Percentiles rank a stretch among this genome's conserved stretches.
Conservation (phyloP, 1,284 basidiomycete genomes). For the Mycosarcoma mackinlayi region DNA sequence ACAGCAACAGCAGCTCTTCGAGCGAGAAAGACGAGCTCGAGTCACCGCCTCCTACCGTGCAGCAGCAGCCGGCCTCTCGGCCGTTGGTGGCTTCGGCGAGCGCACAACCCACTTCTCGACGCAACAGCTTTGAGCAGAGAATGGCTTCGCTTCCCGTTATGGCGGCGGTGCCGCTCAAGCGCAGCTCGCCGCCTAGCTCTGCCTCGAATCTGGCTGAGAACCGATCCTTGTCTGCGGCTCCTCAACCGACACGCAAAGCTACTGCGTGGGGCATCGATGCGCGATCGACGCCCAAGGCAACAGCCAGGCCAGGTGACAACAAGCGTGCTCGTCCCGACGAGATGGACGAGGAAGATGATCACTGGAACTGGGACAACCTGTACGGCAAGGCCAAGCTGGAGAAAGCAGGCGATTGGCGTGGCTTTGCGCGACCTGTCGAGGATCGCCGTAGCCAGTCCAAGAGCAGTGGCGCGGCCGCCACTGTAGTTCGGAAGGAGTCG, state of each 20-base stretch:
- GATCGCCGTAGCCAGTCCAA: slow-evolving; percentile 24
- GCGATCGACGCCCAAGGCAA: slow-evolving; percentile 20
- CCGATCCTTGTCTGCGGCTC: slow-evolving; percentile 11
- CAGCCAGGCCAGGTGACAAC: slow-evolving; percentile 20
- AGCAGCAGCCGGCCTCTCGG: slow-evolving; percentile 12
- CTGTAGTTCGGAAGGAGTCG: slow-evolving; percentile 16
- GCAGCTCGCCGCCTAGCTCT: slow-evolving; percentile 29
- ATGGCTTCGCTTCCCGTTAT: slow-evolving; percentile 53
- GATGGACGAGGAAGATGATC: slow-evolving; percentile 49
- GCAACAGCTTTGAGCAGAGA: slow-evolving; percentile 55
- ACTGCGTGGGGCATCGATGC: slow-evolving; percentile 50
- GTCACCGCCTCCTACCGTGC: slow-evolving; percentile 31
- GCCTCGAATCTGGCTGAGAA: slow-evolving; percentile 9
- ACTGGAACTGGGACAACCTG: slow-evolving; percentile 51
- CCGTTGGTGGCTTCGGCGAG: slow-evolving; percentile 13
- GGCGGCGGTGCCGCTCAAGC: slow-evolving; percentile 53
- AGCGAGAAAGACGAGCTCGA: slow-evolving; percentile 51
- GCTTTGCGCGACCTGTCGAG: slow-evolving; percentile 42
- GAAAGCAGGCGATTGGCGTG: slow-evolving; percentile 49
- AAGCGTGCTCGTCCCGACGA: slow-evolving; percentile 44
- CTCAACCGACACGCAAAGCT: slow-evolving; percentile 28
- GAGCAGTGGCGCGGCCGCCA: slow-evolving; percentile 13
- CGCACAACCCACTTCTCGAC: slow-evolving; percentile 27
- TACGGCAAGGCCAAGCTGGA: slow-evolving; percentile 49
- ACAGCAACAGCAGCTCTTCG: slow-evolving; percentile 35